Percentiles rank a stretch among this genome's conserved stretches.
phyloP scores from a whole-genome alignment of 164 flowering plant genomes.

The grape (Vitis vinifera) region ASM3070453v1 NC_081809.1:26531501-26532000 shows the following conservation, averaged over 20 bases:
- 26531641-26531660: background rate
- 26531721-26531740: too few species aligned
- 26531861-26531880: too few species aligned
- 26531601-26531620: background rate
- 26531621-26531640: too few species aligned
- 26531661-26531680: background rate
- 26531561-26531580: background rate
- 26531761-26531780: background rate
- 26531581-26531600: background rate
- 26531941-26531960: constrained; percentile 46
- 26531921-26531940: constrained; percentile 20
- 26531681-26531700: background rate
- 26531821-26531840: too few species aligned
- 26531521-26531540: too few species aligned
- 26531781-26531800: too few species aligned
- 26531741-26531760: background rate
- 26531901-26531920: too few species aligned
- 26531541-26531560: background rate
- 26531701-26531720: background rate
- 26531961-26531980: constrained; percentile 31
- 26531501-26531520: too few species aligned
- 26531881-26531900: background rate
- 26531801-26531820: too few species aligned
- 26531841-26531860: too few species aligned
- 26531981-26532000: constrained; percentile 47